Evolutionary conservation across 371 early-diverging fungal species (phyloP).

Genomic region (Saksenaea vasiformis): DNA sequence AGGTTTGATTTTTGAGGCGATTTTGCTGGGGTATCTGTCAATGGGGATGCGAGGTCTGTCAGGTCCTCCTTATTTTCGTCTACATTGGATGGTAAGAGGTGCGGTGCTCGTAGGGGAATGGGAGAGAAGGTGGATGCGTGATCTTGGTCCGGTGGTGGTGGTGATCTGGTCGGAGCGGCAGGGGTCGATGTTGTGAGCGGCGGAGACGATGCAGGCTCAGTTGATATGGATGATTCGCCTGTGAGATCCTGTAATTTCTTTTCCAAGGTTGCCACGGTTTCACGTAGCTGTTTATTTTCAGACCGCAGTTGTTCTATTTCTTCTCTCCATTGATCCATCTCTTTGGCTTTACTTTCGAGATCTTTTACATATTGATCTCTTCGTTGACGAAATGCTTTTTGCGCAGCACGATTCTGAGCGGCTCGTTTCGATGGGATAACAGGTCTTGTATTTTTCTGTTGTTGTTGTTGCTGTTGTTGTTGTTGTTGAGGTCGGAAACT

Average conservation of each 20-base stretch:
- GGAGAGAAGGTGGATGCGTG: neutral
- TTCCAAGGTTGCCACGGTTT: slow-evolving; percentile 15
- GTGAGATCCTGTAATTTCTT: slow-evolving; percentile 14
- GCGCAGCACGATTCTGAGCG: slow-evolving; percentile 49
- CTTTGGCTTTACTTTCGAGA: slow-evolving; percentile 44
- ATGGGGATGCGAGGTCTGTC: neutral
- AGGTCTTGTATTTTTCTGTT: slow-evolving; percentile 7
- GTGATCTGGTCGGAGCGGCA: neutral
- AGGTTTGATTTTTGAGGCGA: slow-evolving; percentile 11
- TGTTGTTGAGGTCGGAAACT: neutral
- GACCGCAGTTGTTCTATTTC: slow-evolving; percentile 43
- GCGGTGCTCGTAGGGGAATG: neutral
- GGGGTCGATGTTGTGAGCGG: neutral
- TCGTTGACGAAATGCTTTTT: slow-evolving; percentile 50
- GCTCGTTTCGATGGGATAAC: slow-evolving; percentile 36
- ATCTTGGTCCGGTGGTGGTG: neutral
- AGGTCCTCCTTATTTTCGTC: slow-evolving; percentile 3
- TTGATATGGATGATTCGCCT: slow-evolving; percentile 11
- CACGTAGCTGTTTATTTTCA: slow-evolving; percentile 40
- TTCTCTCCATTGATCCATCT: slow-evolving; percentile 48
- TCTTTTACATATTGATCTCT: slow-evolving; percentile 52
- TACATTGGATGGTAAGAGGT: slow-evolving; percentile 13
- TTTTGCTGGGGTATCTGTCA: slow-evolving; percentile 3
- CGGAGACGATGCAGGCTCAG: slow-evolving; percentile 6
- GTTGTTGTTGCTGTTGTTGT: no score